Conservation (phyloP, 345 rosid genomes). For the Cardamine occulta region DNA sequence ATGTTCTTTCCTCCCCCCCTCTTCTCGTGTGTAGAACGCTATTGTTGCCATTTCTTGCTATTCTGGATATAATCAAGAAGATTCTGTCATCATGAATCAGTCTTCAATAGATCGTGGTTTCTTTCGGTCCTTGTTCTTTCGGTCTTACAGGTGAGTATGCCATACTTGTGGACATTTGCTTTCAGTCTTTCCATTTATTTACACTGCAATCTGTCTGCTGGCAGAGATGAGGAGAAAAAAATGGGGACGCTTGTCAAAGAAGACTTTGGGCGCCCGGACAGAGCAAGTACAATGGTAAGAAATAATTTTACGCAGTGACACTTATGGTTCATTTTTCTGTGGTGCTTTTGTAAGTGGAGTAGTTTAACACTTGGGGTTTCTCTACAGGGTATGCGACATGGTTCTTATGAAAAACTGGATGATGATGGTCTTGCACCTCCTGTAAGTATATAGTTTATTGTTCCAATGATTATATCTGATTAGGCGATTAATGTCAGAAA, state of each 20-base stretch:
- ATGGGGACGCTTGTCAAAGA: slow-evolving; percentile 99
- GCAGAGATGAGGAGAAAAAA: slow-evolving; percentile 96
- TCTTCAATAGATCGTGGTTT: slow-evolving; percentile 97
- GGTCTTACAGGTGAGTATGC: slow-evolving; percentile 75
- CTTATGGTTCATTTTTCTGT: not conserved
- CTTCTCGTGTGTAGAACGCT: slow-evolving; percentile 68
- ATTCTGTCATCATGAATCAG: slow-evolving; percentile 98
- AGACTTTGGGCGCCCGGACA: slow-evolving; percentile 95
- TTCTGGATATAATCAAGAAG: slow-evolving; percentile 99
- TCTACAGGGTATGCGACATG: slow-evolving; percentile 96
- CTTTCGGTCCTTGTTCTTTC: slow-evolving; percentile 92
- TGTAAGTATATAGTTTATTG: slow-evolving; percentile 49
- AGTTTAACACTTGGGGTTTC: slow-evolving; percentile 22
- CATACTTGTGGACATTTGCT: slow-evolving; percentile 22
- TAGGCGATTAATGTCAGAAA: not conserved
- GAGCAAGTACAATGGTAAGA: slow-evolving; percentile 83
- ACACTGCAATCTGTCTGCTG: slow-evolving; percentile 19
- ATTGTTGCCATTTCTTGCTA: slow-evolving; percentile 97
- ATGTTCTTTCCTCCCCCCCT: not conserved
- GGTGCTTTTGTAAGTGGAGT: slow-evolving; percentile 24
- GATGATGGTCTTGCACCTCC: slow-evolving; percentile 99
- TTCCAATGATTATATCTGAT: slow-evolving; percentile 14
- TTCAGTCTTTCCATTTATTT: slow-evolving; percentile 2
- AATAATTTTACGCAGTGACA: not conserved
- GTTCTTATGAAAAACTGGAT: slow-evolving; percentile 94